Base-by-base conservation (phyloP, 192 early-diverging fungal species). In the Entomortierella lignicola region DNA sequence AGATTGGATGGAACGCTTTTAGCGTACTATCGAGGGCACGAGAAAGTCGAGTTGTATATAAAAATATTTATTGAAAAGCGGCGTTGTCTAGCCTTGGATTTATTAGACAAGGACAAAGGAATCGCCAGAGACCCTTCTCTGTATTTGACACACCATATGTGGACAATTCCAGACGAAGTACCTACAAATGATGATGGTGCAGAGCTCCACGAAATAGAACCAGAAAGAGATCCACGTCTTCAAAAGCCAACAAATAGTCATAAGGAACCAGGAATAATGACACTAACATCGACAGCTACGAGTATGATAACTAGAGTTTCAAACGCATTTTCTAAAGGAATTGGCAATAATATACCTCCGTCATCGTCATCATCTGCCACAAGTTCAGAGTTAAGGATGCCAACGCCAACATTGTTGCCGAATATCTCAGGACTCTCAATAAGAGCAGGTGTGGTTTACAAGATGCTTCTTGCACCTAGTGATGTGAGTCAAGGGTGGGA, bases 31-130 rank as follows among this genome's bases (percentile, higher is more conserved):
- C n/a, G 8, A 18, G 71, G 63, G 2, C 8, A 52, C 17, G 1
- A 32, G 0, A 53, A 8, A 0, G 41, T 65, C 11, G 71, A 65
- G 34, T 23, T 55, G 2, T 41, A 18, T 15, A 26, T 72, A 5
- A 26, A n/a, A 11, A 34, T 59, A 1, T 52, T 65, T 29, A 43
- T 44, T 21, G 25, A 65, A 25, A 64, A 59, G 34, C 61, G 71
- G 21, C 61, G 37, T 1, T 17, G 39, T 5, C 31, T 54, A 13
- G 71, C 47, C 29, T 21, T 72, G 23, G 55, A 72, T 42, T 34
- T 72, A 17, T 31, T 72, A 18, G 71, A 72, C 29, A 63, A 47
- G 8, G 71, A 60, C 8, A 65, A 39, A 27, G 71, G 71, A 4
- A 65, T 72, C 10, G 62, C 50, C 6, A 41, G 42, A 7, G 62